A percentile compares a stretch with the other conserved stretches of the same genome.
phyloP scores from a whole-genome alignment of 345 rosid genomes.

The Syzygium jambos region DNA sequence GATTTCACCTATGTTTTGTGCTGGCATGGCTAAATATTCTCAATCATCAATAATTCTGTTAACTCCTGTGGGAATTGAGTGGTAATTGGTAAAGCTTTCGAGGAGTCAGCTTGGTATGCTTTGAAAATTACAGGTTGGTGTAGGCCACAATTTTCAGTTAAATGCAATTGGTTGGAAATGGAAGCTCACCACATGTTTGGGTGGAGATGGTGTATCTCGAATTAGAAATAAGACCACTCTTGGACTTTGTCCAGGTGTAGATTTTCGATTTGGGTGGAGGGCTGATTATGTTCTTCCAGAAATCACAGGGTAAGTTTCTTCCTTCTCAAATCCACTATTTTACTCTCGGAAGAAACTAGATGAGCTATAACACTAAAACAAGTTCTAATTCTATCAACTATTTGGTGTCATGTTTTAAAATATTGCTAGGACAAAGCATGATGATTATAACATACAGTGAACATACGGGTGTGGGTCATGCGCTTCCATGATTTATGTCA shows the following conservation, averaged over 20 bases:
- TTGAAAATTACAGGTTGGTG: constrained; percentile 47
- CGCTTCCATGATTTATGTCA: neutral
- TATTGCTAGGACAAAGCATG: neutral
- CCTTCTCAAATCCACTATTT: neutral
- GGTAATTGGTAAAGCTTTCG: neutral
- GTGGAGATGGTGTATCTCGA: constrained; percentile 81
- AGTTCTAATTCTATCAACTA: neutral
- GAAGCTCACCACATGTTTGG: constrained; percentile 81
- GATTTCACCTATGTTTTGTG: neutral
- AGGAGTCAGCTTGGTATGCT: neutral
- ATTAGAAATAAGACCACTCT: constrained; percentile 73
- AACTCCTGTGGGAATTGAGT: neutral
- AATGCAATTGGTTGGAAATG: constrained; percentile 85
- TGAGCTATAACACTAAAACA: neutral
- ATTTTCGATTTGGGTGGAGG: constrained; percentile 84
- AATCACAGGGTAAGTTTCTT: constrained; percentile 59
- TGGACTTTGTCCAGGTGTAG: constrained; percentile 73
- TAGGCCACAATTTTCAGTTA: constrained; percentile 72
- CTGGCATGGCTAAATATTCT: neutral
- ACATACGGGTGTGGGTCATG: neutral
- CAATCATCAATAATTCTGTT: neutral
- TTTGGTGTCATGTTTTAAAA: neutral
- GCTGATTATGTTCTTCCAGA: constrained; percentile 91
- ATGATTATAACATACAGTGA: neutral
- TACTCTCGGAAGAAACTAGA: neutral